Conservation (phyloP, 1,284 basidiomycete species). For the Pseudozyma pruni region DNA sequence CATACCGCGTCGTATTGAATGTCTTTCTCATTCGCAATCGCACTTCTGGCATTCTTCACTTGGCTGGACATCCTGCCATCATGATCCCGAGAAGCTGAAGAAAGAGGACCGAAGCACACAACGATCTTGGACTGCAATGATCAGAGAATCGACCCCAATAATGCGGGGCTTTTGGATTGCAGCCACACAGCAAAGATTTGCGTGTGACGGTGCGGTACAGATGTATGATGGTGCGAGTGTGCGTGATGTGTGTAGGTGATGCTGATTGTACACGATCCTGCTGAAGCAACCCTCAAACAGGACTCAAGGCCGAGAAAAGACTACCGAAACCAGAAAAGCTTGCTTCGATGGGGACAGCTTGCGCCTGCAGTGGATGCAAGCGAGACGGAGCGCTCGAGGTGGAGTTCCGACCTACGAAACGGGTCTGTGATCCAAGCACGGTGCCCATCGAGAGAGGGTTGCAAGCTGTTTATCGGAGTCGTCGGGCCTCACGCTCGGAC, state of each 20-base stretch:
- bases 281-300: neutral
- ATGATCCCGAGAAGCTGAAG: too few species aligned
- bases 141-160: conserved; percentile 38
- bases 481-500: conserved; percentile 98
- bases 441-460: neutral
- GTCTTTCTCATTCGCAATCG: too few species aligned
- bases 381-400: conserved; percentile 8
- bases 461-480: conserved; percentile 46
- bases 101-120: too few species aligned
- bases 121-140: too few species aligned
- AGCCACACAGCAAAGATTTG: conserved; percentile 9
- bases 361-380: neutral
- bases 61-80: too few species aligned
- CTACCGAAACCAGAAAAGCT: conserved; percentile 17
- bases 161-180: conserved; percentile 41
- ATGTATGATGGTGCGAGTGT: conserved; percentile 4
- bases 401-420: conserved; percentile 40
- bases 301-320: conserved; percentile 9
- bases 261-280: conserved; percentile 50
- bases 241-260: conserved; percentile 13
- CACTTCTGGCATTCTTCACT: too few species aligned
- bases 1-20: too few species aligned
- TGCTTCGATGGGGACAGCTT: conserved; percentile 1
- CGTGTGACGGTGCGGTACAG: conserved; percentile 14
- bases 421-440: too few species aligned